Conservation (phyloP, 768 basidiomycete species). For the Leccinum incarnatum region DNA sequence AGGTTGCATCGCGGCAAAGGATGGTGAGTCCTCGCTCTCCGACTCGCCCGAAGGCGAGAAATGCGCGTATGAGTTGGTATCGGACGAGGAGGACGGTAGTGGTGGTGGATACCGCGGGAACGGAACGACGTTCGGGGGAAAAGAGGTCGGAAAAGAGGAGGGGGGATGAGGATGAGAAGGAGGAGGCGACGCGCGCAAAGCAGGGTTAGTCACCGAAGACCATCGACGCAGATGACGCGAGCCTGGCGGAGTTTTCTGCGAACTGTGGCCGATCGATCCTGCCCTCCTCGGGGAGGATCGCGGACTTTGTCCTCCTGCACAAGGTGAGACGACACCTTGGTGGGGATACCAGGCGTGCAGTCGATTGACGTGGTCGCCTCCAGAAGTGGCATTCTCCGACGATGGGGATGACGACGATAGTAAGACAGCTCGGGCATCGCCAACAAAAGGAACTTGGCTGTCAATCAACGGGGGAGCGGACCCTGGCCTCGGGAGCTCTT, state of each 20-base stretch:
- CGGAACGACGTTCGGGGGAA: slow-evolving; percentile 13
- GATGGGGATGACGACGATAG: slow-evolving; percentile 5
- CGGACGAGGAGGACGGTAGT: slow-evolving; percentile 5
- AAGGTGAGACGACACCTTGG: slow-evolving; percentile 3
- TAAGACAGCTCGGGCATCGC: slow-evolving; percentile 25
- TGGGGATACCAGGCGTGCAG: slow-evolving; percentile 23
- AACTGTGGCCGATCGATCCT: slow-evolving; percentile 31
- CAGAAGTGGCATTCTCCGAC: slow-evolving; percentile 11
- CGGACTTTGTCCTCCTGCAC: slow-evolving; percentile 28
- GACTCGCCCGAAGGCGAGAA: slow-evolving; percentile 24
- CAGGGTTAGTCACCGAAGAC: slow-evolving; percentile 31
- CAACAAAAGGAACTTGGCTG: slow-evolving; percentile 27
- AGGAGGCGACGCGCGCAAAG: slow-evolving; percentile 22
- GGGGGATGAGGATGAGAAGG: neutral
- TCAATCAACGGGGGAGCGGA: slow-evolving; percentile 31
- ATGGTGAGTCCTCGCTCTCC: slow-evolving; percentile 18
- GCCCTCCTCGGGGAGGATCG: slow-evolving; percentile 33
- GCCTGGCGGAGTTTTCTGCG: slow-evolving; percentile 26
- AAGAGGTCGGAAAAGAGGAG: slow-evolving; percentile 8
- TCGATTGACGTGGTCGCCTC: slow-evolving; percentile 17
- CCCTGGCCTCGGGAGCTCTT: slow-evolving; percentile 26
- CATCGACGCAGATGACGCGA: slow-evolving; percentile 32
- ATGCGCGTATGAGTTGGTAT: slow-evolving; percentile 11
- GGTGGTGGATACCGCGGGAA: slow-evolving; percentile 19
- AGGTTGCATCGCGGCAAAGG: slow-evolving; percentile 7